phyloP scores from a whole-genome alignment of 306 rosid genomes.

The Cicer yamashitae region DNA sequence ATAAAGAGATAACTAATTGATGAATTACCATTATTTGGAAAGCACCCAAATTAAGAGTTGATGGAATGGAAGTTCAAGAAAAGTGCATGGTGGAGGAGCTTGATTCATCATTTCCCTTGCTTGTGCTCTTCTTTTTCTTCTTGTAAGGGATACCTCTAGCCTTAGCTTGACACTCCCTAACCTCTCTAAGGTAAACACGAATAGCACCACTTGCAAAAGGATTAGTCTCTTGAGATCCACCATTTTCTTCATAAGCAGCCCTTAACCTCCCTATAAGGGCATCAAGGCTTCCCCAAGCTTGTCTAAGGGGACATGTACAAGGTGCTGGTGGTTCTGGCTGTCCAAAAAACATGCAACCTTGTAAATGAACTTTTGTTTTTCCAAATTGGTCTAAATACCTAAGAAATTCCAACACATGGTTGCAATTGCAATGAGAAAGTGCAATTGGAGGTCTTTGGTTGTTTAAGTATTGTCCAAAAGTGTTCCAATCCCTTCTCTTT shows the following conservation, averaged over 20 bases:
- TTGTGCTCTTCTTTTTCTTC: constrained; percentile 85
- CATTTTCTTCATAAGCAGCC: constrained; percentile 96
- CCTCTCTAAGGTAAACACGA: constrained; percentile 87
- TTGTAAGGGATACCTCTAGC: constrained; percentile 97
- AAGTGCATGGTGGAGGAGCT: constrained; percentile 61
- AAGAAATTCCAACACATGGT: constrained; percentile 89
- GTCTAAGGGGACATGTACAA: constrained; percentile 90
- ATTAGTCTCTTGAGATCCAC: constrained; percentile 82
- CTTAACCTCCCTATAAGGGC: constrained; percentile 96
- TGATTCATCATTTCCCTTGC: constrained; percentile 58
- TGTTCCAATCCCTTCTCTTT: constrained; percentile 98
- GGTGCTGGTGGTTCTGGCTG: constrained; percentile 98
- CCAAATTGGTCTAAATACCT: constrained; percentile 94
- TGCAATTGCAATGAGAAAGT: constrained; percentile 81
- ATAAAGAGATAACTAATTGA: neutral
- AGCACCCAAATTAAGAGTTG: no score
- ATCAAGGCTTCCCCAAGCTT: constrained; percentile 99
- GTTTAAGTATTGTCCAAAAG: constrained; percentile 93
- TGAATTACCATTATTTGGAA: constrained; percentile 48
- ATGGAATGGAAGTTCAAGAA: constrained; percentile 47
- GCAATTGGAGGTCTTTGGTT: constrained; percentile 90
- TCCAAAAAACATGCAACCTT: constrained; percentile 91
- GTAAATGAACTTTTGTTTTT: constrained; percentile 91
- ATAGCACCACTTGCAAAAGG: constrained; percentile 90
- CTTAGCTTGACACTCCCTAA: constrained; percentile 91